Evolutionary conservation across 108 stramenopile genomes (phyloP).

Genomic region (Thalassiosira profunda): DNA sequence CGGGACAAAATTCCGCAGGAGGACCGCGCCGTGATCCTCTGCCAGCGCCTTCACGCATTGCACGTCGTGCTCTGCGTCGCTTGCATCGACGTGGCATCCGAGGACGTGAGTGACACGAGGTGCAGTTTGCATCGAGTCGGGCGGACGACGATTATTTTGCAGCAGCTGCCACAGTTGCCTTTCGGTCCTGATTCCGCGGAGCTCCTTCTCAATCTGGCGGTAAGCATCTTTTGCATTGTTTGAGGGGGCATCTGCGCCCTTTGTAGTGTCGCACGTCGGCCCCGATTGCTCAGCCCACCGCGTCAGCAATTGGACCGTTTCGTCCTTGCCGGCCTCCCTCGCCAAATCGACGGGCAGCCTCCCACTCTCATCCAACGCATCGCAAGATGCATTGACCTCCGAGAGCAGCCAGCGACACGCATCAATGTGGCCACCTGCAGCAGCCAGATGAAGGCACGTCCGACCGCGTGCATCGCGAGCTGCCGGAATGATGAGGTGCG

Average conservation of each 20-base stretch:
- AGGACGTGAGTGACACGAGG: constrained; percentile 32
- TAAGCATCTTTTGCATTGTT: constrained; percentile 8
- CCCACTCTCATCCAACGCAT: constrained; percentile 28
- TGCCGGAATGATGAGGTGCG: constrained; percentile 39
- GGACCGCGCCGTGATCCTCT: constrained; percentile 39
- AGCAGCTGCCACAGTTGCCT: constrained; percentile 25
- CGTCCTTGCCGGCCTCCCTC: constrained; percentile 6
- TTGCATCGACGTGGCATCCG: constrained; percentile 20
- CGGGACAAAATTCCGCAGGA: constrained; percentile 44
- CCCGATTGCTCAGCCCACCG: constrained; percentile 14
- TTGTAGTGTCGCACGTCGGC: background rate
- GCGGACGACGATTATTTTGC: constrained; percentile 21
- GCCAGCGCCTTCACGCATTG: constrained; percentile 16
- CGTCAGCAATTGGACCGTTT: constrained; percentile 16
- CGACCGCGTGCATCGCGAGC: constrained; percentile 44
- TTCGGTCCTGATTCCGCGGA: constrained; percentile 32
- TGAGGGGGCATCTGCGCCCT: background rate
- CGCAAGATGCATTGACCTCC: constrained; percentile 43
- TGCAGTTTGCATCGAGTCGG: background rate
- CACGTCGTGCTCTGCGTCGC: constrained; percentile 22
- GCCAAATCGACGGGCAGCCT: constrained; percentile 54
- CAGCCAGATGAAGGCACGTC: constrained; percentile 73
- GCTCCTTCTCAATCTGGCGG: constrained; percentile 29
- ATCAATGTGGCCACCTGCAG: constrained; percentile 42
- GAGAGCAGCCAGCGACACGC: constrained; percentile 67